Conservation (phyloP, 352 stramenopile species). For the Phytophthora ramorum region DNA sequence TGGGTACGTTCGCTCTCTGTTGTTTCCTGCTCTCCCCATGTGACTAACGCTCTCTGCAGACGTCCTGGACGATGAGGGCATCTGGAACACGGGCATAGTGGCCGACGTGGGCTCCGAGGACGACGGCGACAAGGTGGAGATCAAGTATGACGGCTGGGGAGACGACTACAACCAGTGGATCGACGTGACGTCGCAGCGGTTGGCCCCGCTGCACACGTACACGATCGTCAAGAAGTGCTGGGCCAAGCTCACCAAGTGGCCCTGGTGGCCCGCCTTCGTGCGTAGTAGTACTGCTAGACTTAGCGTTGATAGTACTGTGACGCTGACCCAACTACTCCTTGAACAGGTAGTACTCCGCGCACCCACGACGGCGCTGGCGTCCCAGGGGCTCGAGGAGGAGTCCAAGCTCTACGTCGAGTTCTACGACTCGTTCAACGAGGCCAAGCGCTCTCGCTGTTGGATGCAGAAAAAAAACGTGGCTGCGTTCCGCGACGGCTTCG, state of each 20-base stretch:
- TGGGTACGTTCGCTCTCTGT: conserved; percentile 57
- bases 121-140: conserved; percentile 59
- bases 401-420: conserved; percentile 87
- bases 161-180: conserved; percentile 88
- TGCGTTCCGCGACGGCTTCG: conserved; percentile 76
- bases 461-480: conserved; percentile 85
- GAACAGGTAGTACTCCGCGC: conserved; percentile 71
- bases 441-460: conserved; percentile 81
- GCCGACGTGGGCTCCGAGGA: conserved; percentile 71
- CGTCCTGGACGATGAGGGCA: conserved; percentile 83
- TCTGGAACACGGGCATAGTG: conserved; percentile 83
- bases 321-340: background rate
- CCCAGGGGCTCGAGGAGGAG: conserved; percentile 65
- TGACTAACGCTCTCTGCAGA: conserved; percentile 42
- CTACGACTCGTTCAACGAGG: conserved; percentile 79
- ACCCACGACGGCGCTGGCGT: conserved; percentile 58
- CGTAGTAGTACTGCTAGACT: background rate
- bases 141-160: conserved; percentile 87
- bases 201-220: conserved; percentile 82
- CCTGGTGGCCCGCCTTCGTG: conserved; percentile 85
- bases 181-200: conserved; percentile 51
- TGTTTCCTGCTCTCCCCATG: background rate
- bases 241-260: conserved; percentile 86
- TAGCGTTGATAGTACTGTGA: background rate
- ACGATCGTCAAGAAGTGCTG: conserved; percentile 89